phyloP scores from a whole-genome alignment of 805 yeast genomes.

The Clavispora fructus region DNA sequence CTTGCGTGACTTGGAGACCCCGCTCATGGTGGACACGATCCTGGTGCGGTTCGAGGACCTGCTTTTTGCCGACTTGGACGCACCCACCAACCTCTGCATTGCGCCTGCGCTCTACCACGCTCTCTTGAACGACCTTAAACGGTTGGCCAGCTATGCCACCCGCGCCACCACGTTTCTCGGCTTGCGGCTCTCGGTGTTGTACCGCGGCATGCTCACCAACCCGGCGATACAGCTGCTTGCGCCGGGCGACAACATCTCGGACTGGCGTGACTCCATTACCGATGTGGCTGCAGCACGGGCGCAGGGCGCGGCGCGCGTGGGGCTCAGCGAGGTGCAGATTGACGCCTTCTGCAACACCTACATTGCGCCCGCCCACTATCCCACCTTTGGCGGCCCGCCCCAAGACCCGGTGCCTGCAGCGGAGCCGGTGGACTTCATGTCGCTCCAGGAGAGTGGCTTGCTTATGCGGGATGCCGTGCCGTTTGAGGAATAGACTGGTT shows the following conservation, averaged over 20 bases:
- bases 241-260: slow-evolving; percentile 19
- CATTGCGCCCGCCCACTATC: slow-evolving; percentile 10
- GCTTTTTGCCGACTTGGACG: slow-evolving; percentile 19
- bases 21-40: slow-evolving; percentile 35
- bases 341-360: slow-evolving; percentile 11
- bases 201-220: slow-evolving; percentile 24
- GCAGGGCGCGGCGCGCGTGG: slow-evolving; percentile 17
- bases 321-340: slow-evolving; percentile 23
- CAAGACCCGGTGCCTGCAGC: not conserved
- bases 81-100: slow-evolving; percentile 10
- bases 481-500: not conserved
- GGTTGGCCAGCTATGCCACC: slow-evolving; percentile 24
- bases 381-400: slow-evolving; percentile 3
- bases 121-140: slow-evolving; percentile 13
- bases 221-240: slow-evolving; percentile 15
- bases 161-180: slow-evolving; percentile 28
- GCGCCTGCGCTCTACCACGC: slow-evolving; percentile 12
- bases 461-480: slow-evolving; percentile 9
- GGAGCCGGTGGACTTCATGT: slow-evolving; percentile 7
- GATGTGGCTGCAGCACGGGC: slow-evolving; percentile 20
- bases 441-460: slow-evolving; percentile 9
- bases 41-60: slow-evolving; percentile 18
- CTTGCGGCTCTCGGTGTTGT: slow-evolving; percentile 23
- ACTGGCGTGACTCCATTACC: slow-evolving; percentile 24
- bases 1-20: slow-evolving; percentile 36